Evolutionary conservation across 805 yeast species (phyloP), one percentile per base, ranked within the genome.

Genomic region (Saccharomyces cerevisiae): DNA sequence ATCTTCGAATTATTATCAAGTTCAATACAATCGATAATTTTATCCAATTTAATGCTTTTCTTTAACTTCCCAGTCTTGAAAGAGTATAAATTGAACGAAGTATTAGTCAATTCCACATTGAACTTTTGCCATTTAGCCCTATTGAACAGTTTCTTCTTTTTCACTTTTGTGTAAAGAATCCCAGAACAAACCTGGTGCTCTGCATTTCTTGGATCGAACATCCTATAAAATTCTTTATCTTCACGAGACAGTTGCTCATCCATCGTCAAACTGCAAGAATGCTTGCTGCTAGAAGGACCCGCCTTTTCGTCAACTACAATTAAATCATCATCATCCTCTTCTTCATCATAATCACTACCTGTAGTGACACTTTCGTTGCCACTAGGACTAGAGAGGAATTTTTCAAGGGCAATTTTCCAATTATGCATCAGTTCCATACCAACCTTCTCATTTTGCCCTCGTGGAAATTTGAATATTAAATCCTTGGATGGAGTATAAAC

Each of bases 1-100:
- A n/a, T 36, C 46, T 51, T 43, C 13, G 24, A 27, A 4, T 49
- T 47, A 47, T 52, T 56, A 49, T 59, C 61, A 5, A 59, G 50
- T 41, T 62, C 66, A 11, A 62, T 54, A 31, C 61, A 59, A 43
- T 62, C 66, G 10, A 62, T 54, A 13, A 61, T 53, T n/a, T 50
- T 53, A 29, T 57, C 55, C 49, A 61, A 48, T 14, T 54, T 48
- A 17, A 61, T 51, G 6, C 49, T 27, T 48, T 51, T 56, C 26
- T 55, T 59, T 10, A 56, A 41, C 31, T 55, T 57, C 5, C 55
- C 61, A 14, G 59, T 54, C 8, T 61, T 58, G 2, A 57, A 24
- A 2, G 66, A 62, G 41, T 53, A 55, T 22, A 62, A 41, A 36
- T 53, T 55, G 28, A 61, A 55, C 6, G 53, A 17, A n/a, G 27